Percentiles rank a stretch among this genome's conserved stretches.
phyloP scores from a whole-genome alignment of 768 basidiomycete species.

The Pisolithus marmoratus region DNA sequence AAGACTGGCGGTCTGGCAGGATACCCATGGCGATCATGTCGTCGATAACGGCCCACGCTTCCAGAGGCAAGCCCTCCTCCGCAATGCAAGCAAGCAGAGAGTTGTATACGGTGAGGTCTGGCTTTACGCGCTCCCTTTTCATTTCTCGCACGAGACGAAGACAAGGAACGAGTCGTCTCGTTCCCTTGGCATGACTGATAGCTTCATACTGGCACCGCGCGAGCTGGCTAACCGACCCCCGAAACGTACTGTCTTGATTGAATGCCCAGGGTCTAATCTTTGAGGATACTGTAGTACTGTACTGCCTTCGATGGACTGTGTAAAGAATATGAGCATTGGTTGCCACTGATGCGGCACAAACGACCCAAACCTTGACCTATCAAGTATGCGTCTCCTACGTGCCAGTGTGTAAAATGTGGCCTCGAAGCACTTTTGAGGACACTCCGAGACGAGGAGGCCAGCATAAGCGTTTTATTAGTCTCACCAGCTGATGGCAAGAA shows the following conservation, averaged over 20 bases:
- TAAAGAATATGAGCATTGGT: not conserved
- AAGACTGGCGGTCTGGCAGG: slow-evolving; percentile 43
- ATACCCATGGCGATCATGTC: slow-evolving; percentile 57
- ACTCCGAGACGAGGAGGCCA: slow-evolving; percentile 17
- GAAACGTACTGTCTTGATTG: slow-evolving; percentile 17
- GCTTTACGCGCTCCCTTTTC: slow-evolving; percentile 49
- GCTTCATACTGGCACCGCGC: slow-evolving; percentile 31
- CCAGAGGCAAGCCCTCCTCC: slow-evolving; percentile 35
- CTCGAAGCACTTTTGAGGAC: slow-evolving; percentile 9
- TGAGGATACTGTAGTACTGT: slow-evolving; percentile 1
- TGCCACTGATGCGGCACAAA: not conserved
- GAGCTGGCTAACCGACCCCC: slow-evolving; percentile 19
- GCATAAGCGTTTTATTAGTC: slow-evolving; percentile 10
- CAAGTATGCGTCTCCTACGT: not conserved
- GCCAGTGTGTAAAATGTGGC: not conserved
- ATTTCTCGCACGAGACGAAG: slow-evolving; percentile 48
- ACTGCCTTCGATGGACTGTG: not conserved
- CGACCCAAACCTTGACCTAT: not conserved
- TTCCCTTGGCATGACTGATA: slow-evolving; percentile 28
- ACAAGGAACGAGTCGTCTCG: slow-evolving; percentile 32
- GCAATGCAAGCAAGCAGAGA: slow-evolving; percentile 48
- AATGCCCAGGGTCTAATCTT: slow-evolving; percentile 25
- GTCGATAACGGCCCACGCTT: slow-evolving; percentile 62
- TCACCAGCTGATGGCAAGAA: slow-evolving; percentile 4
- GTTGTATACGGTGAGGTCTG: slow-evolving; percentile 53